Base-by-base conservation (phyloP, 176 grass and related monocot genomes). In the Saccharum officinarum region DNA sequence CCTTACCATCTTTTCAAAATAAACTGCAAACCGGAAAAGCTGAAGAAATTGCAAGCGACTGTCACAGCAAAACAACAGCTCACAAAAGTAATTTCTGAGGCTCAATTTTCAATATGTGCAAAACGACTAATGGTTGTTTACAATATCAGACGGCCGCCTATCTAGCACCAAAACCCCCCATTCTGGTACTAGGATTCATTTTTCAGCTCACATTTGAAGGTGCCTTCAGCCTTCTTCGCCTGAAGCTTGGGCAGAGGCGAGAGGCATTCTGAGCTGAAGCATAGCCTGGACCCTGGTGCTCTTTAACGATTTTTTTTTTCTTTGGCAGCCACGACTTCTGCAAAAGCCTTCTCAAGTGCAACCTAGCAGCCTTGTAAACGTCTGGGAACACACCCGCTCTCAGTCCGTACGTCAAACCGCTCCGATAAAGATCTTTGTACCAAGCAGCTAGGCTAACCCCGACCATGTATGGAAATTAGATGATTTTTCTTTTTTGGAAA, bases 341-440 rank as follows among this genome's bases (percentile, higher is more conserved):
- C 8, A 41, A 41, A 41, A 10, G 40, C 40, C 40, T 41, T 41
- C 40, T 41, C 40, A 41, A 41, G 40, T 41, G 40, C 40, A 41
- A 41, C 40, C 40, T 41, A 41, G 40, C 40, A 41, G 40, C 40
- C 40, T 41, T 9, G 40, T 2, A 41, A 41, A 41, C 8, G 8
- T 41, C 40, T 10, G 7, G 8, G 7, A 41, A 41, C 40, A 41
- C 40, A 9, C 40, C 40, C 34, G 34, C 34, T 36, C 40, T 10
- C 40, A 41, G 9, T 41, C 85, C 85, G 33, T 83, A 88, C 64
- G 34, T 33, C 34, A 36, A 36, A 52, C 84, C 87, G 50, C 85
- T 90, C 31, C 47, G 28, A 69, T 83, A 94, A 33, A 90, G 77
- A 85, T 94, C 92, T 15, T 92, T 90, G 73, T 92, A 83, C 89